Base-by-base conservation (phyloP, 768 basidiomycete genomes). In the Tricholoma bakamatsutake region DNA sequence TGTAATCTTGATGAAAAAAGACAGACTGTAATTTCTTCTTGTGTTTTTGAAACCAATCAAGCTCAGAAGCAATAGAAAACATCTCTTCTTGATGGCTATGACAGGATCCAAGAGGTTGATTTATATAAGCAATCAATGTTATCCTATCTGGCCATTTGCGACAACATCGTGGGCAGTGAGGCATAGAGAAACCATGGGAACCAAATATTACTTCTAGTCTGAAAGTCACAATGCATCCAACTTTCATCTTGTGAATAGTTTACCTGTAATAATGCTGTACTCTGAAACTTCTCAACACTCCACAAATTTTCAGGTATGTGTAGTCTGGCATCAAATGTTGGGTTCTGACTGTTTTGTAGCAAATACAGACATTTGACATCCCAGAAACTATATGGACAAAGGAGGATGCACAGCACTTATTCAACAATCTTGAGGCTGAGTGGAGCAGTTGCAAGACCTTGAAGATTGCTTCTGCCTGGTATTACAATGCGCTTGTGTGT, bases 71-170 rank as follows among this genome's bases (percentile, higher is more conserved):
- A 34, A 50, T 34, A 21, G 50, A 50, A 34, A 13, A 10, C 17
- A 50, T 50, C 35, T 50, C 50, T 34, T 50, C 33, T 15, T 34
- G 31, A 12, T 50, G 30, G 18, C 31, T 50, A 35, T 35, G 30
- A 13, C 48, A 50, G 48, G 48, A 50, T 50, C 48, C 48, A 31
- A 50, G 48, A 50, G 48, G 48, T 50, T 50, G 48, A 35, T 50
- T 50, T 30, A 50, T 50, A 34, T 50, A 33, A 34, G 50, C 31
- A 34, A 50, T 18, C 15, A 50, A 11, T n/a, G 48, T 17, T 24
- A 34, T 50, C 50, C 17, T 34, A 18, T 50, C 50, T 39, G 31
- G 31, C 33, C 31, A 50, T 34, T 50, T 50, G 31, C 17, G 33
- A 50, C 3, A 39, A 50, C 50, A 50, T 35, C 24, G 2, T 9